Percentiles rank a stretch among this genome's conserved stretches.
Evolutionary conservation across 2,329 filamentous ascomycete species (phyloP).

Genomic region (Xylariaceae sp.): DNA sequence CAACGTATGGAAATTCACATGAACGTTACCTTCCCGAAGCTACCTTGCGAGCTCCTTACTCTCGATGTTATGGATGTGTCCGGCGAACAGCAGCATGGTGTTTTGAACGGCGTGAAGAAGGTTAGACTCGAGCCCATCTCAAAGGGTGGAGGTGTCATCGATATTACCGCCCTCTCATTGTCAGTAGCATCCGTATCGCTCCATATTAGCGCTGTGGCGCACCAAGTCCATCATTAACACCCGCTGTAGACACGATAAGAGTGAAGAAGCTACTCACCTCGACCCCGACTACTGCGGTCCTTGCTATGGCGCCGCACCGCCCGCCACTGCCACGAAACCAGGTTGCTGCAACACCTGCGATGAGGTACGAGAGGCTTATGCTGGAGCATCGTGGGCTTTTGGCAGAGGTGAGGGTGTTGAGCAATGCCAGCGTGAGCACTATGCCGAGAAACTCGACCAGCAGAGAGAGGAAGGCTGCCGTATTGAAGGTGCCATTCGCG

Average conservation of each 20-base stretch:
- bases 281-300: slow-evolving; percentile 88
- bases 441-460: slow-evolving; percentile 77
- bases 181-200: slow-evolving; percentile 36
- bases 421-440: slow-evolving; percentile 93
- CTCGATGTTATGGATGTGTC: slow-evolving; percentile 99
- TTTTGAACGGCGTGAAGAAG: slow-evolving; percentile 89
- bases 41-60: slow-evolving; percentile 92
- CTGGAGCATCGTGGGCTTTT: slow-evolving; percentile 85
- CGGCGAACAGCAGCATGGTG: slow-evolving; percentile 90
- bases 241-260: slow-evolving; percentile 55
- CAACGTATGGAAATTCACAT: slow-evolving; percentile 99
- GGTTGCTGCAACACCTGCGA: slow-evolving; percentile 97
- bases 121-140: slow-evolving; percentile 68
- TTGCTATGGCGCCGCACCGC: slow-evolving; percentile 81
- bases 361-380: slow-evolving; percentile 93
- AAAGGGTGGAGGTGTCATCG: slow-evolving; percentile 73
- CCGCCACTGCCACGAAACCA: slow-evolving; percentile 64
- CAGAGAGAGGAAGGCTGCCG: slow-evolving; percentile 91
- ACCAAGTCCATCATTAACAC: slow-evolving; percentile 7
- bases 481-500: slow-evolving; percentile 82
- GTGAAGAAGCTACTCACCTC: slow-evolving; percentile 69
- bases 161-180: slow-evolving; percentile 63
- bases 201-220: background rate
- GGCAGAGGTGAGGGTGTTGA: slow-evolving; percentile 87
- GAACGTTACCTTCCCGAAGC: slow-evolving; percentile 89